Evolutionary conservation across 2,329 filamentous ascomycete species (phyloP), one percentile per base, ranked within the genome.

Genomic region (Fusarium denticulatum): DNA sequence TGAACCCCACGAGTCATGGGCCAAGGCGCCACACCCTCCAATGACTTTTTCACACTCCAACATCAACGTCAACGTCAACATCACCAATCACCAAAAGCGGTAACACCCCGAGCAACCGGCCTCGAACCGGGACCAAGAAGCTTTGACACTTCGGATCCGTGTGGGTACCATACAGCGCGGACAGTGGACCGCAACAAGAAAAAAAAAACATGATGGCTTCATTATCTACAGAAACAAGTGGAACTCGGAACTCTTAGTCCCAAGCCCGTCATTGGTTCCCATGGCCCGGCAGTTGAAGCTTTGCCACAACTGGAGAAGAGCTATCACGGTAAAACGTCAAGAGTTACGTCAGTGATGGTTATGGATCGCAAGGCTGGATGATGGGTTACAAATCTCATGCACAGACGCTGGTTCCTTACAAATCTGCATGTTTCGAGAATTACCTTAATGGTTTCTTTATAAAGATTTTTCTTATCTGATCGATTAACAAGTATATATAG

Each of bases 351-450:
- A 73, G 67, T 60, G 37, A 46, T 34, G 46, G 42, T 37, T 12
- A 36, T 40, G 32, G 24, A 36, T 32, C 22, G n/a, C 49, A 36
- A 57, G 37, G 20, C 24, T 55, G 34, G 50, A 55, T 2, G 34
- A 40, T 30, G 34, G 24, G 36, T 73, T 73, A 71, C 71, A 73
- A 73, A 73, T 73, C 57, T n/a, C 39, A 67, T 69, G 65, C 67
- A 64, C 65, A 57, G 65, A 69, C 65, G 4, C 46, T 57, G 34
- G 39, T 61, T 56, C 61, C 32, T 67, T 66, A 67, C 64, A 60
- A 67, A 67, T 67, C 59, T 65, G 32, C 39, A 58, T 53, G 22
- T 52, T 64, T 69, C 50, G 40, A 69, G 46, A 42, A 67, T 67
- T n/a, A 20, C 18, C 46, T 52, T 52, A 15, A 36, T 2, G 22